phyloP scores from a whole-genome alignment of 345 rosid genomes.

The Populus deltoides region DNA sequence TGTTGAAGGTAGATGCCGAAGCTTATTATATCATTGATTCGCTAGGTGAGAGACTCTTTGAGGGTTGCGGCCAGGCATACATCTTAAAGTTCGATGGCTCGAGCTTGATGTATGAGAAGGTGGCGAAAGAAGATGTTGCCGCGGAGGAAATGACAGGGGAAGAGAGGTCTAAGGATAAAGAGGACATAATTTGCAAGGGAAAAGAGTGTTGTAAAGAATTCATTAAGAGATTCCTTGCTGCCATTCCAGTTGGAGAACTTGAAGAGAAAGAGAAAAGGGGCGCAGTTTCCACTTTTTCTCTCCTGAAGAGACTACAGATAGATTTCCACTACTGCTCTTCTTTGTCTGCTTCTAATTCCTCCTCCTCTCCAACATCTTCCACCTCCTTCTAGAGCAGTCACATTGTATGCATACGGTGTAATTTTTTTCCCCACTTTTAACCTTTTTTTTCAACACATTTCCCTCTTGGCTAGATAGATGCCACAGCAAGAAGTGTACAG shows the following conservation, averaged over 20 bases:
- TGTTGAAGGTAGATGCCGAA: conserved; percentile 40
- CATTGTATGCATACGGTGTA: neutral
- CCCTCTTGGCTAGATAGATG: too few relatives aligned
- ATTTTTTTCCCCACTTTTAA: neutral
- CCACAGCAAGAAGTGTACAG: too few relatives aligned
- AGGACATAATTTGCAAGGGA: conserved; percentile 40
- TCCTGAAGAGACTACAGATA: conserved; percentile 56
- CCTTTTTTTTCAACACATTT: too few relatives aligned
- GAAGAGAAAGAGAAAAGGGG: conserved; percentile 53
- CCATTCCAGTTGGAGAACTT: conserved; percentile 46
- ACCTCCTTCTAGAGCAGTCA: neutral
- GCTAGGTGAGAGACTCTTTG: conserved; percentile 54
- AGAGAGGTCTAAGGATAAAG: conserved; percentile 5
- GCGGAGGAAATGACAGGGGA: conserved; percentile 1
- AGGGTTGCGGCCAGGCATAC: conserved; percentile 60
- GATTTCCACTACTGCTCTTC: conserved; percentile 47
- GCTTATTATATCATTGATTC: conserved; percentile 55
- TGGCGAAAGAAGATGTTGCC: neutral
- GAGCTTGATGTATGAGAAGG: conserved; percentile 33
- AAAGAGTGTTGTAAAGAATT: conserved; percentile 62
- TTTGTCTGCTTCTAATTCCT: neutral
- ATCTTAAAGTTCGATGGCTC: conserved; percentile 55
- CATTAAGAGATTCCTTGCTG: conserved; percentile 62
- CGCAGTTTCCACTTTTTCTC: conserved; percentile 24
- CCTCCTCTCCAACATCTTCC: conserved; percentile 3